Evolutionary conservation across 2,329 filamentous ascomycete species (phyloP), one percentile per base, ranked within the genome.

Genomic region (Atkinsonella texensis): DNA sequence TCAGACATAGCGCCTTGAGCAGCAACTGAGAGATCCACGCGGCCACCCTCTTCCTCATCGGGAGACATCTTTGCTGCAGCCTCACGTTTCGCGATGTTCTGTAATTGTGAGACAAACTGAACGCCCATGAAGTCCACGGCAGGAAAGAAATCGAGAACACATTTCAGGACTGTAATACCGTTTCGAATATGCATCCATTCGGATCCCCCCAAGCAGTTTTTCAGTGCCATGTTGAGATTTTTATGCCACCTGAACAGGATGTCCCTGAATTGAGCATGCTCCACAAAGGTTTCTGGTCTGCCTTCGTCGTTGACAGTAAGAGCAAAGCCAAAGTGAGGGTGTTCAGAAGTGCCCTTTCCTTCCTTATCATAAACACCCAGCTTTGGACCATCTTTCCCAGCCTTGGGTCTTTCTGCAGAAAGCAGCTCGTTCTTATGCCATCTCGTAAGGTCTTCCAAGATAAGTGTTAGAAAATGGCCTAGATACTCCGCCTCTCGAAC

Each of bases 161-260:
- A 78, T 64, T 93, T 94, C 53, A 98, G 74, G 4, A 97, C 77
- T 53, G 86, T 93, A 58, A 97, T 94, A 44, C 89, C 89, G 64
- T 98, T 98, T 51, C 91, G 84, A 63, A 97, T 95, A 66, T 96
- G 90, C 85, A 96, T 96, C 79, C 93, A 98, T 68, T 97, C 91
- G 33, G 80, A 83, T 31, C 85, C 84, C 17, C 81, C 81, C 46
- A 98, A 75, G 64, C 91, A 96, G 39, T 79, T 78, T 64, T 89
- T 90, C 51, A 98, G 73, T 2, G 91, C 88, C 48, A 74, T 79
- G 59, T 85, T 86, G 43, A 98, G 71, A 56, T 86, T 82, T 60
- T 85, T 83, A 67, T 98, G 94, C 89, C 91, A 97, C 59, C 87
- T 86, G 72, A 86, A 93, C 33, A 96, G 74, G 49, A 94, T 71